These are phyloP conservation scores for Elsinoe perseae DNA, from an alignment of 2,329 filamentous ascomycete species.

Conservation along the genomic window DNA sequence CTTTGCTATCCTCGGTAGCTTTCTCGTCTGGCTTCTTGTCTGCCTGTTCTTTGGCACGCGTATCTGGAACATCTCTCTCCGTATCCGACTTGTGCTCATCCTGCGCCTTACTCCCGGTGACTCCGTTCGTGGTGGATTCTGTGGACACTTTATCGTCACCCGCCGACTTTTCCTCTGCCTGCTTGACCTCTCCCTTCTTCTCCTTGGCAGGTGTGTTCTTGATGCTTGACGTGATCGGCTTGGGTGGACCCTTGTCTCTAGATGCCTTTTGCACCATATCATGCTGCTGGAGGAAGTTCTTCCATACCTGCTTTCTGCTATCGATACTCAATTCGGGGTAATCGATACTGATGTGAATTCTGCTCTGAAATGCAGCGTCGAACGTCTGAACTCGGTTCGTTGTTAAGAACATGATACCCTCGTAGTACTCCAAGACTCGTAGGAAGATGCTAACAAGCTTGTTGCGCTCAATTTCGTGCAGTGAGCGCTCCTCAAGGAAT, in stretches of 20 bases:
- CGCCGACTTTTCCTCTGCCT: not conserved
- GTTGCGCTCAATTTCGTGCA: conserved; percentile 38
- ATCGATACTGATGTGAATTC: conserved; percentile 38
- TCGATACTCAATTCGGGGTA: conserved; percentile 35
- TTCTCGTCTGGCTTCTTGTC: not conserved
- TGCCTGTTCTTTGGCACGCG: not conserved
- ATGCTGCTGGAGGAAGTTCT: conserved; percentile 36
- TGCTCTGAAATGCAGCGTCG: conserved; percentile 40
- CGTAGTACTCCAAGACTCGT: conserved; percentile 31
- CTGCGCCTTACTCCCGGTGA: not conserved
- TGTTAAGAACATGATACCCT: conserved; percentile 41
- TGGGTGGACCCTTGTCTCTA: conserved; percentile 19
- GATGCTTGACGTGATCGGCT: conserved; percentile 21
- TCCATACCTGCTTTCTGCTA: conserved; percentile 37
- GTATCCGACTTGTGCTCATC: not conserved
- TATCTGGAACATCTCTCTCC: not conserved
- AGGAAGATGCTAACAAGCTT: conserved; percentile 39
- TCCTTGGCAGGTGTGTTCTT: conserved; percentile 16
- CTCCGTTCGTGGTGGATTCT: not conserved
- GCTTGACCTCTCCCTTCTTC: not conserved
- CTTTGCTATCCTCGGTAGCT: not conserved
- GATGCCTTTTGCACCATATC: conserved; percentile 22
- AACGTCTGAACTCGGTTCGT: conserved; percentile 40
- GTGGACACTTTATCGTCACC: not conserved
- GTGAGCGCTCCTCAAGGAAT: conserved; percentile 34